Evolutionary conservation across 2,329 filamentous ascomycete genomes (phyloP), one percentile per base, ranked within the genome.

Genomic region (Dactylellina parvicollis): DNA sequence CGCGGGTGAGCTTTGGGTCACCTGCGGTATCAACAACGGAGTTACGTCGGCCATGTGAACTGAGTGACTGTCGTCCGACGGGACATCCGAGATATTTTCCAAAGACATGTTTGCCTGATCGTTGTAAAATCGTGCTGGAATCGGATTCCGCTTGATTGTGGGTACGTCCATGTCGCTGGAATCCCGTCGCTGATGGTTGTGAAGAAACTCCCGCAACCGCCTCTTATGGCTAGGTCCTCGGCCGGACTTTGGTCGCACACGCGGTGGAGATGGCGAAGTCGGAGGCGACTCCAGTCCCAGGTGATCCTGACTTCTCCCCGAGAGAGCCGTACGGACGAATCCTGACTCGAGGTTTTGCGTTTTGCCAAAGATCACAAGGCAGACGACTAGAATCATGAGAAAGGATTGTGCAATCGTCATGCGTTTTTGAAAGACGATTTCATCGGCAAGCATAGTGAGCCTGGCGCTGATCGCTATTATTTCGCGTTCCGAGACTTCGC

Each of bases 381-480:
- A 89, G 8, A 99, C 86, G 77, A 92, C 96, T 47, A 94, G 88
- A 0, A 98, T 86, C 4, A 98, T 86, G 7, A 99, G 85, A 3
- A 96, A 87, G 47, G 91, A 92, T 80, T 98, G 95, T 32, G 96
- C 87, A 67, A 98, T 95, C 3, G 91, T 91, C 88, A 98, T 96
- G 73, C 94, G 87, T 81, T 97, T 97, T 81, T 90, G 88, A 76
- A 90, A 90, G 34, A 89, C 86, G 22, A 98, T 87, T 81, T 99
- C 95, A 78, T 98, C 94, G n/a, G 94, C 94, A 9, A 99, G 86
- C 30, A 98, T 85, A 67, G 91, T 93, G 40, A 99, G 86, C 22
- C 95, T 87, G 7, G 88, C 83, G 77, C 89, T 91, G 59, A 98
- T 85, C 2, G 93, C 93, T 42, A 92, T 85, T 72, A 96, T 89